Percentiles rank a stretch among this genome's conserved stretches.
phyloP scores from a whole-genome alignment of 306 rosid species.

The Crataegus laevigata region DNA sequence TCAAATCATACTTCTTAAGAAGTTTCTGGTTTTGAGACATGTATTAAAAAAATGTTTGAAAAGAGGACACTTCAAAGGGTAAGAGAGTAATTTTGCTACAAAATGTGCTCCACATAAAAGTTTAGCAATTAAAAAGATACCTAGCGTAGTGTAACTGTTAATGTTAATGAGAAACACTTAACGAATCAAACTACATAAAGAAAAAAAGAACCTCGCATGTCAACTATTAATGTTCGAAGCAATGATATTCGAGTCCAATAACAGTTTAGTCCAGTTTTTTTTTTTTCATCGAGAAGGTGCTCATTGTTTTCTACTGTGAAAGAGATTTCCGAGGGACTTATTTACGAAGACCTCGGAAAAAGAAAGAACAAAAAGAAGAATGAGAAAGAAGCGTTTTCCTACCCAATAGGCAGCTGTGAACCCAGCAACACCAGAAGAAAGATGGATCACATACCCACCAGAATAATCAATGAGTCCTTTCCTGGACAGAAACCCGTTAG shows the following conservation, averaged over 20 bases:
- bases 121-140: not conserved
- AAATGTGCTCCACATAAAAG: not conserved
- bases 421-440: constrained; percentile 42
- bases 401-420: constrained; percentile 47
- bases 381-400: not conserved
- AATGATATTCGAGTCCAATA: not conserved
- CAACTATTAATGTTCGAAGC: not conserved
- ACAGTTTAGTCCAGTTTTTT: not conserved
- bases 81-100: not conserved
- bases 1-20: not conserved
- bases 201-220: no score
- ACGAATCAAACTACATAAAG: not conserved
- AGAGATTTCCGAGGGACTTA: not conserved
- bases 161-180: not conserved
- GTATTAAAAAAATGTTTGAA: not conserved
- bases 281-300: not conserved
- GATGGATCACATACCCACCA: constrained; percentile 40
- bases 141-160: not conserved
- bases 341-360: not conserved
- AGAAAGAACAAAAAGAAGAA: not conserved
- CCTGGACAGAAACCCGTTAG: constrained; percentile 5
- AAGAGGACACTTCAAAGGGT: not conserved
- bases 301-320: no score
- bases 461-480: constrained; percentile 34
- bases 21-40: not conserved